Percentiles rank a stretch among this genome's conserved stretches.
These are phyloP conservation scores for Russula virescens DNA, from an alignment of 768 basidiomycete species.

Conservation along the genomic window DNA sequence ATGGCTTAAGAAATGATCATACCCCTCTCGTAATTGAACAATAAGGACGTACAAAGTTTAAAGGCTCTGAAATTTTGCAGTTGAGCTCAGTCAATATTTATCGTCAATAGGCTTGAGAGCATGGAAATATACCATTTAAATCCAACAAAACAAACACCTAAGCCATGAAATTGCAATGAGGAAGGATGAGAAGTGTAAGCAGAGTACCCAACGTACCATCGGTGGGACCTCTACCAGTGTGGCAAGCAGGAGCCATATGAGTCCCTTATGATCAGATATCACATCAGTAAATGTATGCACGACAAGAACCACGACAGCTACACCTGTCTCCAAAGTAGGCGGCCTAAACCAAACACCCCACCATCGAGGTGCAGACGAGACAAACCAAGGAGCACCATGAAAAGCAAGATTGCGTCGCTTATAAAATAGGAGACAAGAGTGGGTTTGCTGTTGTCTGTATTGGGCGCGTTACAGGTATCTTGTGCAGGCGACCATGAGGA, in stretches of 20 bases:
- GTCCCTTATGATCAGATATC: neutral
- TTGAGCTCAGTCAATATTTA: neutral
- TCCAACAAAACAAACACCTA: slow-evolving; percentile 9
- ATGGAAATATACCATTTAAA: neutral
- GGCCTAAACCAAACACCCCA: neutral
- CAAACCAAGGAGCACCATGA: neutral
- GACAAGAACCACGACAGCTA: neutral
- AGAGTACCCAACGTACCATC: neutral
- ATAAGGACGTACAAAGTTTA: neutral
- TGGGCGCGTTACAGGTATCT: neutral
- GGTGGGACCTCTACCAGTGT: slow-evolving; percentile 2
- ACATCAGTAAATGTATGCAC: neutral
- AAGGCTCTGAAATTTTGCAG: neutral
- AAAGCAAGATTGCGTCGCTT: neutral
- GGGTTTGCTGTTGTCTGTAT: neutral
- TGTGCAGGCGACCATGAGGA: neutral
- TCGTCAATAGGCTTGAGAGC: too few relatives aligned
- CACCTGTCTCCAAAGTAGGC: slow-evolving; percentile 11
- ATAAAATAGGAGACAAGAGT: neutral
- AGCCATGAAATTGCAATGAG: neutral
- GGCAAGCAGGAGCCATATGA: slow-evolving; percentile 6
- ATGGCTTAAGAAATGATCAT: neutral
- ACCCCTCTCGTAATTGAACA: neutral
- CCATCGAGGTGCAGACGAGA: neutral
- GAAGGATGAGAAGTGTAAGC: neutral